These are phyloP conservation scores for Barbarea vulgaris DNA, from an alignment of 345 rosid species.

Conservation along the genomic window DNA sequence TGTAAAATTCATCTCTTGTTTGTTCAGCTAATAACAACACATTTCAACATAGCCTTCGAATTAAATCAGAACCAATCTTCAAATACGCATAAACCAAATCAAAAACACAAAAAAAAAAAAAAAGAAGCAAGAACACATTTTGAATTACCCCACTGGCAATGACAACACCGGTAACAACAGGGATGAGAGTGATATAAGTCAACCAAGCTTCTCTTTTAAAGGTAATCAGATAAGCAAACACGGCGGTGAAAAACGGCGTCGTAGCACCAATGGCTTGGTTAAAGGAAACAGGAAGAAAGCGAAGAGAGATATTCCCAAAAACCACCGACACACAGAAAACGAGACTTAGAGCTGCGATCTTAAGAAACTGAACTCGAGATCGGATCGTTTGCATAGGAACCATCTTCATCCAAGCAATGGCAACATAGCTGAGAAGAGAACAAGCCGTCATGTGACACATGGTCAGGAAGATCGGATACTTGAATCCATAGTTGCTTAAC, in stretches of 20 bases:
- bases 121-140: constrained; percentile 2
- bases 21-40: too few relatives aligned
- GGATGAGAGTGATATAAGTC: constrained; percentile 57
- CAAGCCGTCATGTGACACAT: constrained; percentile 88
- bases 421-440: constrained; percentile 58
- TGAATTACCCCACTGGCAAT: constrained; percentile 68
- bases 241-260: constrained; percentile 72
- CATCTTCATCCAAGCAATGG: constrained; percentile 60
- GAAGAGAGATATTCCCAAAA: constrained; percentile 59
- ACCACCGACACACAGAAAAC: constrained; percentile 74
- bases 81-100: background rate
- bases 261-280: constrained; percentile 77
- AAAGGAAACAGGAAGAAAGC: constrained; percentile 72
- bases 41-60: too few relatives aligned
- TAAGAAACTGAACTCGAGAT: constrained; percentile 56
- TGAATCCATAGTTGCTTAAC: constrained; percentile 69
- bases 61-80: background rate
- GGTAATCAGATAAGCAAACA: constrained; percentile 62
- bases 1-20: background rate
- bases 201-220: constrained; percentile 66
- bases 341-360: constrained; percentile 56
- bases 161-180: constrained; percentile 74
- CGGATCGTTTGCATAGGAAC: constrained; percentile 73
- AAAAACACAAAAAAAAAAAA: constrained; percentile 2
- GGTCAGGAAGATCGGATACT: constrained; percentile 73